Conservation (phyloP, 306 rosid genomes). For the Medicago lupulina region DNA sequence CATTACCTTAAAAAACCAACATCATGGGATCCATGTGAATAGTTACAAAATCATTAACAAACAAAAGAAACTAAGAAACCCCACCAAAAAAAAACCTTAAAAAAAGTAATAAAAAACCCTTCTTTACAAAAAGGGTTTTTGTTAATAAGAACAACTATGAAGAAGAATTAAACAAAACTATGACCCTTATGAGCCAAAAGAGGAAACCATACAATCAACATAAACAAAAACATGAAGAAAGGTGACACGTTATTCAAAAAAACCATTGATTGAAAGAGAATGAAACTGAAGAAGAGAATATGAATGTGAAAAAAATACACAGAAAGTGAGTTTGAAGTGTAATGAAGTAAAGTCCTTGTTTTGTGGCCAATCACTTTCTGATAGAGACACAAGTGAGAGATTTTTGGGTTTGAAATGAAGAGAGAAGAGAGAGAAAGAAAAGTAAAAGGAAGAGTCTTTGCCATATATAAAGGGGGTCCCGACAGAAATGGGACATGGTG, state of each 20-base stretch:
- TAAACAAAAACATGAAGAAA: not conserved
- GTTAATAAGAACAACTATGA: not conserved
- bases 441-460: constrained; percentile 39
- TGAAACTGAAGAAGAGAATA: constrained; percentile 20
- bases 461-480: constrained; percentile 64
- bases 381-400: constrained; percentile 51
- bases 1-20: constrained; percentile 31
- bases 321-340: constrained; percentile 28
- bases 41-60: constrained; percentile 34
- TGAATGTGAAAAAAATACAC: not conserved
- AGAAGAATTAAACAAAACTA: constrained; percentile 20
- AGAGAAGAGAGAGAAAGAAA: constrained; percentile 43
- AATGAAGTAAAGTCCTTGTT: constrained; percentile 48
- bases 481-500: constrained; percentile 59
- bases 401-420: constrained; percentile 51
- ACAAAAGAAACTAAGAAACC: constrained; percentile 16
- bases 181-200: constrained; percentile 18
- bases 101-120: constrained; percentile 13
- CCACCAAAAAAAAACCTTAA: constrained; percentile 32
- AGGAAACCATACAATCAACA: constrained; percentile 15
- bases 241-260: constrained; percentile 50
- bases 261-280: constrained; percentile 52
- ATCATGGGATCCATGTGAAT: constrained; percentile 39
- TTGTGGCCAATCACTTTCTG: constrained; percentile 67
- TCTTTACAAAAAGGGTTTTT: not conserved